These are phyloP conservation scores for Chlamydomonas sp. DNA, from an alignment of 139 green algal species.

Conservation along the genomic window DNA sequence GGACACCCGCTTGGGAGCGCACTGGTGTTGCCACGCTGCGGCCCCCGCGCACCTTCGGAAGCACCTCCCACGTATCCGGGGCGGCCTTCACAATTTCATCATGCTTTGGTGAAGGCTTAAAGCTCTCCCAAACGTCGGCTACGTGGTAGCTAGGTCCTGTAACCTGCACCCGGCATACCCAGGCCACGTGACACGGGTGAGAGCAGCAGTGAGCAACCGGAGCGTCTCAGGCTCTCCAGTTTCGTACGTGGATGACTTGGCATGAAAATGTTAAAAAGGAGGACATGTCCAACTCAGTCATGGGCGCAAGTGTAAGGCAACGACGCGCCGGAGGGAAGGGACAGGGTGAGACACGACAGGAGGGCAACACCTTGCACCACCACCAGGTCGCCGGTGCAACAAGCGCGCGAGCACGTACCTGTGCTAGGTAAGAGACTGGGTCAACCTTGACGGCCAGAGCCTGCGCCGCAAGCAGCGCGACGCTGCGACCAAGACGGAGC, in stretches of 20 bases:
- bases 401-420: not conserved
- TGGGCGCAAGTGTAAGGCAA: too few species aligned
- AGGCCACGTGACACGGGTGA: not conserved
- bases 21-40: not conserved
- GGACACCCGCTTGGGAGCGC: not conserved
- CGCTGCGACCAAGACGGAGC: not conserved
- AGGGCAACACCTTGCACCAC: not conserved
- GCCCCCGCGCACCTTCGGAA: slow-evolving; percentile 6
- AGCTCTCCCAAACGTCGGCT: slow-evolving; percentile 30
- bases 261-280: too few species aligned
- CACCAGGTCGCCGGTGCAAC: not conserved
- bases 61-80: slow-evolving; percentile 47
- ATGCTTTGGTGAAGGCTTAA: slow-evolving; percentile 6
- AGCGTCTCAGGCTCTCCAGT: not conserved
- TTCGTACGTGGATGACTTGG: too few species aligned
- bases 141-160: slow-evolving; percentile 12
- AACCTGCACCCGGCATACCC: not conserved
- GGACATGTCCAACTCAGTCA: too few species aligned
- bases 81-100: slow-evolving; percentile 49
- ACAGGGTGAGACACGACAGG: too few species aligned
- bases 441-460: not conserved
- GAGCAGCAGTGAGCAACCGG: not conserved
- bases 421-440: slow-evolving; percentile 2
- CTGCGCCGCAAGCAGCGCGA: not conserved
- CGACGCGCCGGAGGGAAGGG: too few species aligned